phyloP scores from a whole-genome alignment of 2,329 filamentous ascomycete genomes.

The Fusarium tuaranense region DNA sequence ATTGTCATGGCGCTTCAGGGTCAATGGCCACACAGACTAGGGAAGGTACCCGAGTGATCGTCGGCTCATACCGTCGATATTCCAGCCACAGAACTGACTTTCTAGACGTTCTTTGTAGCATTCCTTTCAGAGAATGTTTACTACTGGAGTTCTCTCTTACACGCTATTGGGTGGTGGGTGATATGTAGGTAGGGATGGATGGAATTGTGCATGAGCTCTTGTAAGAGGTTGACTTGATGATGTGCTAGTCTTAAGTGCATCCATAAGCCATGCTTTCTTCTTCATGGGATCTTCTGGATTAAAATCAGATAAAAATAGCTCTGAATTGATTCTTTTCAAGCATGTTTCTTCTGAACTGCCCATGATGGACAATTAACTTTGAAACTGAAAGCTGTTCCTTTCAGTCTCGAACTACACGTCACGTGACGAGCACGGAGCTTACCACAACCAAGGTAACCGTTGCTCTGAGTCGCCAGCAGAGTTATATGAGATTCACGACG shows the following conservation, averaged over 20 bases:
- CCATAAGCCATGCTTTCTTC: background rate
- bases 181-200: background rate
- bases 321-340: background rate
- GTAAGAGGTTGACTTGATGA: background rate
- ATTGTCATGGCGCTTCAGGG: background rate
- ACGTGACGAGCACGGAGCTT: conserved; percentile 37
- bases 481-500: conserved; percentile 20
- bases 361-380: background rate
- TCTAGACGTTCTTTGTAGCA: background rate
- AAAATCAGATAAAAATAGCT: too few relatives aligned
- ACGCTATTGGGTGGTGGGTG: background rate
- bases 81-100: conserved; percentile 3
- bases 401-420: conserved; percentile 4
- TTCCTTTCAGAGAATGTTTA: background rate
- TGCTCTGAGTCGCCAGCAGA: conserved; percentile 14
- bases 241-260: background rate
- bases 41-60: background rate
- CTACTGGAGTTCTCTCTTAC: background rate
- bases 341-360: background rate
- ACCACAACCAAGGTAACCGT: conserved; percentile 5
- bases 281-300: background rate
- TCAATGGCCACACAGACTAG: background rate
- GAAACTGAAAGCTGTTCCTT: background rate
- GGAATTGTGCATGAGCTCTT: background rate
- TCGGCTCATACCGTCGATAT: background rate